These are phyloP conservation scores for Ilex aquifolium DNA, from an alignment of 257 asterid genomes.

Conservation along the genomic window DNA sequence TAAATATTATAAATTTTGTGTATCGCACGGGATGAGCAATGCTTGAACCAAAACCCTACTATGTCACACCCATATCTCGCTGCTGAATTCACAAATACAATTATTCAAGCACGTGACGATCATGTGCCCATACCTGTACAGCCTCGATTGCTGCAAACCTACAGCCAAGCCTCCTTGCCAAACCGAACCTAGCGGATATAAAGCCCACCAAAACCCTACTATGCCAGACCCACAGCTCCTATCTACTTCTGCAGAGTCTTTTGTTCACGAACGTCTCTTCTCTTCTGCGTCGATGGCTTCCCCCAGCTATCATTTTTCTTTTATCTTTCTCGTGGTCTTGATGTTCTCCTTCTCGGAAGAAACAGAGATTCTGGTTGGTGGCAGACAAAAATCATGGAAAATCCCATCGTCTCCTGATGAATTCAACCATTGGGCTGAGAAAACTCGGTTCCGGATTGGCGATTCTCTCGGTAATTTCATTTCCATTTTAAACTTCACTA, in stretches of 20 bases:
- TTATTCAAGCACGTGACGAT: constrained; percentile 3
- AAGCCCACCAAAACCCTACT: neutral
- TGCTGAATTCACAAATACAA: no score
- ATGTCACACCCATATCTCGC: no score
- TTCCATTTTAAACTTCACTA: neutral
- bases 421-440: constrained; percentile 44
- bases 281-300: constrained; percentile 28
- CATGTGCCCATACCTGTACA: constrained; percentile 2
- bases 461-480: constrained; percentile 45
- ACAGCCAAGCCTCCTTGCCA: neutral
- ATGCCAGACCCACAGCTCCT: no score
- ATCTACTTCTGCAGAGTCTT: neutral
- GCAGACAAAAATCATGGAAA: constrained; percentile 33
- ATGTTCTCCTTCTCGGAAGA: constrained; percentile 30
- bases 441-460: constrained; percentile 42
- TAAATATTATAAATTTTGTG: no score
- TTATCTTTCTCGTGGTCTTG: constrained; percentile 17
- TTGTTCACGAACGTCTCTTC: neutral
- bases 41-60: no score
- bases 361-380: constrained; percentile 30
- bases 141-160: constrained; percentile 15
- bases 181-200: neutral
- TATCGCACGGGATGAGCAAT: no score
- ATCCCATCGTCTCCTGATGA: constrained; percentile 47
- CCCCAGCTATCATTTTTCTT: constrained; percentile 15